phyloP scores from a whole-genome alignment of 2,329 filamentous ascomycete species.

The Colletotrichum sp. region DNA sequence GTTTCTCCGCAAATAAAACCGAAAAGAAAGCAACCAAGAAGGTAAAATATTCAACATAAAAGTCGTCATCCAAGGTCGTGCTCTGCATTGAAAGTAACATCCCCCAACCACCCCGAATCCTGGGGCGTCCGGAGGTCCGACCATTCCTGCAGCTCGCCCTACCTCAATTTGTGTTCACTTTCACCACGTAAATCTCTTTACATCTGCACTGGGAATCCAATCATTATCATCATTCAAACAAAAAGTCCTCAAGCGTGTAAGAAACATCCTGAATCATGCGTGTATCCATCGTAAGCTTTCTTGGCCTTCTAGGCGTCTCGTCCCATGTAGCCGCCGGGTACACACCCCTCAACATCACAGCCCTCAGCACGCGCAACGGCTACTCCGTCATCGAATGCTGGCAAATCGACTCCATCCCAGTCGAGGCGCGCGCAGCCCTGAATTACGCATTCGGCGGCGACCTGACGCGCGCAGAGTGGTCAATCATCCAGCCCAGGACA shows the following conservation, averaged over 20 bases:
- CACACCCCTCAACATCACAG: slow-evolving; percentile 43
- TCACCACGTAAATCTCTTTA: accelerated
- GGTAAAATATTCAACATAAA: background rate
- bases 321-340: background rate
- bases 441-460: slow-evolving; percentile 33
- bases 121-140: background rate
- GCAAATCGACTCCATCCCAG: slow-evolving; percentile 34
- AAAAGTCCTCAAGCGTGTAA: background rate
- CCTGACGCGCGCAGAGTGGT: slow-evolving; percentile 32
- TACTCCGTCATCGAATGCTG: slow-evolving; percentile 51
- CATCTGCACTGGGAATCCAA: background rate
- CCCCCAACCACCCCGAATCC: background rate
- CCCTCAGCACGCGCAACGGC: slow-evolving; percentile 38
- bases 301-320: background rate
- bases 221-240: accelerated
- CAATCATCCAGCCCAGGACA: slow-evolving; percentile 34
- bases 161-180: background rate
- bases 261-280: background rate
- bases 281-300: background rate
- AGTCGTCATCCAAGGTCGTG: background rate
- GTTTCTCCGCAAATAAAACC: too few relatives aligned
- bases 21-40: background rate
- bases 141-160: background rate
- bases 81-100: background rate
- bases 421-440: slow-evolving; percentile 31